Evolutionary conservation across 208 protist species (phyloP).

Genomic region (Leishmania major): DNA sequence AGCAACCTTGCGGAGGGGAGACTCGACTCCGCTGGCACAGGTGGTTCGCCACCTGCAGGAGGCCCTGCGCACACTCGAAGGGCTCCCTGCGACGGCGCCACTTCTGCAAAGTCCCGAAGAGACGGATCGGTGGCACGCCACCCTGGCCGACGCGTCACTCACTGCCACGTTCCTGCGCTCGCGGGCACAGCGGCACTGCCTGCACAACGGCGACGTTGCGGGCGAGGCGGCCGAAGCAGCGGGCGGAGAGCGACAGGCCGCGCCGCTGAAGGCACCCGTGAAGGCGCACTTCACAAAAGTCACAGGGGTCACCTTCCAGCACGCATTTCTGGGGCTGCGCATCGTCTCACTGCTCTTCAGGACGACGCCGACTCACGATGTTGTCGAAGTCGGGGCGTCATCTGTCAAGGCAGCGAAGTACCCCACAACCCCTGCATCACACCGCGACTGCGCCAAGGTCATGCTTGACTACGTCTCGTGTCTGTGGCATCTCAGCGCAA

Average conservation of each 20-base stretch:
- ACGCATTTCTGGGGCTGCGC: slow-evolving; percentile 29
- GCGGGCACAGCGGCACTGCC: not conserved
- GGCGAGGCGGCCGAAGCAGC: not conserved
- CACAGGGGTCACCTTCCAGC: slow-evolving; percentile 21
- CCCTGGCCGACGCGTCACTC: slow-evolving; percentile 16
- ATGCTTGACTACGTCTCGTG: slow-evolving; percentile 75
- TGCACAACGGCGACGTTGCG: not conserved
- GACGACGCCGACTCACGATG: not conserved
- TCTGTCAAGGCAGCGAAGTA: not conserved
- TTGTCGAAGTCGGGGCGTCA: not conserved
- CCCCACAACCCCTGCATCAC: not conserved
- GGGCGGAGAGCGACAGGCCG: not conserved
- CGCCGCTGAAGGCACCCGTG: not conserved
- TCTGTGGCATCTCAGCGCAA: slow-evolving; percentile 50
- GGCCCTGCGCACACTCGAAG: slow-evolving; percentile 27
- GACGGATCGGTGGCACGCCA: not conserved
- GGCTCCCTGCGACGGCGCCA: slow-evolving; percentile 14
- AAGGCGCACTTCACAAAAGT: not conserved
- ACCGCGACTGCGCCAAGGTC: slow-evolving; percentile 44
- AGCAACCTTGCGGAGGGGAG: slow-evolving; percentile 6
- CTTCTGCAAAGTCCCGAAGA: slow-evolving; percentile 13
- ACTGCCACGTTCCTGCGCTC: slow-evolving; percentile 20
- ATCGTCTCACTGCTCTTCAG: slow-evolving; percentile 33
- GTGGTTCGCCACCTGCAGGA: slow-evolving; percentile 20
- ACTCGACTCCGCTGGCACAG: slow-evolving; percentile 9